phyloP scores from a whole-genome alignment of 495 filamentous ascomycete species.

The Bryoglossum gracile region DNA sequence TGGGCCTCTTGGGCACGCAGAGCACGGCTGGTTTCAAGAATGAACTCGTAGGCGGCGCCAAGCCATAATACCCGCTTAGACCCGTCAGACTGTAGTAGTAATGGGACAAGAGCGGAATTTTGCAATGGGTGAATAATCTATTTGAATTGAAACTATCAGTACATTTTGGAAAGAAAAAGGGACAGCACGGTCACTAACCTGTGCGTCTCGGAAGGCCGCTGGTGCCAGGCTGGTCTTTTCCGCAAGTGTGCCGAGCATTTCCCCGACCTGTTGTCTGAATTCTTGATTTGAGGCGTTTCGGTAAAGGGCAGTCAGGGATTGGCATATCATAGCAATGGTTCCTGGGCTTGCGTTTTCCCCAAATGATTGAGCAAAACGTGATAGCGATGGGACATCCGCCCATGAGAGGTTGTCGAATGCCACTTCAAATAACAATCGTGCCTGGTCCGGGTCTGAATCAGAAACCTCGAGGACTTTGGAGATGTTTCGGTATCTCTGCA shows the following conservation, averaged over 20 bases:
- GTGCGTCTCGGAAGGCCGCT: conserved; percentile 32
- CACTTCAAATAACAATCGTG: conserved; percentile 4
- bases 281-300: conserved; percentile 6
- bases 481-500: conserved; percentile 14
- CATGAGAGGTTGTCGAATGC: conserved; percentile 50
- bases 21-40: conserved; percentile 35
- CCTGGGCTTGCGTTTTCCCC: too few species aligned
- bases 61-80: conserved; percentile 37
- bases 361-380: conserved; percentile 34
- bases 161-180: not conserved
- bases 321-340: too few species aligned
- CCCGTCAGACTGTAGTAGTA: conserved; percentile 28
- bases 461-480: conserved; percentile 12
- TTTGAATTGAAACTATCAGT: not conserved
- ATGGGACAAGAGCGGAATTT: too few species aligned
- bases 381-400: conserved; percentile 38
- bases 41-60: conserved; percentile 41
- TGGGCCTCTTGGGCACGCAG: conserved; percentile 28
- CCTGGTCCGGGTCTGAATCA: conserved; percentile 15
- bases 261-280: conserved; percentile 15
- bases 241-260: conserved; percentile 11
- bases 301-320: too few species aligned
- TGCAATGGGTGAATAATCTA: too few species aligned
- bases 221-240: conserved; percentile 24
- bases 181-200: conserved; percentile 46